phyloP scores from a whole-genome alignment of 179 eudicot species.

The Corrigiola litoralis region DNA sequence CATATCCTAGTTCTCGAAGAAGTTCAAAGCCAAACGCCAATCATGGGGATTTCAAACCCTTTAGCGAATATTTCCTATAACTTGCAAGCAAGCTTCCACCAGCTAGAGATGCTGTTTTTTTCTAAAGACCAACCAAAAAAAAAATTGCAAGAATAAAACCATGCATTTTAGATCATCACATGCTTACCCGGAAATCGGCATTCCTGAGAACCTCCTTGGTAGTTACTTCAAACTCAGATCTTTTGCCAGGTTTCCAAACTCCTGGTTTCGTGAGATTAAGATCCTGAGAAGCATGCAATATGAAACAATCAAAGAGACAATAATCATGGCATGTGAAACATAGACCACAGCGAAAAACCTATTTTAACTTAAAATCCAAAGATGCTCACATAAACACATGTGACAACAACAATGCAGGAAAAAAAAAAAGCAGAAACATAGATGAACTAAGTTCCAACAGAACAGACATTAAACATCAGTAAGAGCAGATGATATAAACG shows the following conservation, averaged over 20 bases:
- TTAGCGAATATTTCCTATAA: no score
- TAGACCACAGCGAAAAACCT: background rate
- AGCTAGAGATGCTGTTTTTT: background rate
- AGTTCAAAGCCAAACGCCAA: no score
- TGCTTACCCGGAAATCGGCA: constrained; percentile 88
- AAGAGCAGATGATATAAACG: background rate
- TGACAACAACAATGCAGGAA: background rate
- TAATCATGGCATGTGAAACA: background rate
- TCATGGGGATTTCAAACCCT: no score
- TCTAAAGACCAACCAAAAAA: background rate
- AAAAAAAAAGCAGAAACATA: background rate
- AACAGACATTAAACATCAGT: background rate
- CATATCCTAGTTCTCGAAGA: no score
- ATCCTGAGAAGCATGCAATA: constrained; percentile 41
- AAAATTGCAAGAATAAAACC: background rate
- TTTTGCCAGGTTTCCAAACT: constrained; percentile 40
- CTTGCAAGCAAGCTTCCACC: background rate
- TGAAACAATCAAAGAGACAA: background rate
- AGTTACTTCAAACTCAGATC: constrained; percentile 61
- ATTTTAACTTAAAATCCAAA: background rate
- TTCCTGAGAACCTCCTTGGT: constrained; percentile 60
- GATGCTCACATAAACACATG: background rate
- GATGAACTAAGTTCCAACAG: background rate
- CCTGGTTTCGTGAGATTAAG: constrained; percentile 69
- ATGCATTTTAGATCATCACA: background rate